Conservation (phyloP, 208 protist genomes). For the Acanthamoeba healyi region DNA sequence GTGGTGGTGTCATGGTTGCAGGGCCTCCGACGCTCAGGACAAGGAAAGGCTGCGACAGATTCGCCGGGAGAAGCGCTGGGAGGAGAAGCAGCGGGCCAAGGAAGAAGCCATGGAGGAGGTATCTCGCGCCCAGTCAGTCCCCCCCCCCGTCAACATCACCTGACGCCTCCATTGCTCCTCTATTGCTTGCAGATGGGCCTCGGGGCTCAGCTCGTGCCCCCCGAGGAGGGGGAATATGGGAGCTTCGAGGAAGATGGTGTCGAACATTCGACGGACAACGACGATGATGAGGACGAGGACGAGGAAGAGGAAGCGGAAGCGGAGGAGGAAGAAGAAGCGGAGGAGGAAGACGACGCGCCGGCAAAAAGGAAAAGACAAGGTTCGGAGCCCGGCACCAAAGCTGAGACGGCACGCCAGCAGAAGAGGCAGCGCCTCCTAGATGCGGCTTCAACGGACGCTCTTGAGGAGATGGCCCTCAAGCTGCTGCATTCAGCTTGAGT, state of each 20-base stretch:
- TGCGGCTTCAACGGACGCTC: neutral
- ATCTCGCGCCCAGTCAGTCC: neutral
- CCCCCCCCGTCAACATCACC: neutral
- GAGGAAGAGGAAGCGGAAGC: neutral
- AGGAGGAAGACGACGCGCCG: neutral
- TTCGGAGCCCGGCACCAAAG: neutral
- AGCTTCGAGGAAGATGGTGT: conserved; percentile 40
- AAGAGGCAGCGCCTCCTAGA: conserved; percentile 20
- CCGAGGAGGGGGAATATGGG: conserved; percentile 10
- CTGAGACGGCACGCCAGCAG: neutral
- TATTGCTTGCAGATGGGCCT: neutral
- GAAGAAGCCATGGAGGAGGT: conserved; percentile 51
- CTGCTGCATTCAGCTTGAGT: conserved; percentile 21
- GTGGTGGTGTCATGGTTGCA: neutral
- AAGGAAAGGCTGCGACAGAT: conserved; percentile 53
- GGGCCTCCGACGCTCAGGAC: conserved; percentile 11
- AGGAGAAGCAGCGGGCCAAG: conserved; percentile 62
- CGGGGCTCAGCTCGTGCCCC: conserved; percentile 4
- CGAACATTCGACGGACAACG: neutral
- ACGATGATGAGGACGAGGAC: conserved; percentile 60
- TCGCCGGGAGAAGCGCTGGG: conserved; percentile 59
- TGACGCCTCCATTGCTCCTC: neutral
- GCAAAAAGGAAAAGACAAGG: neutral
- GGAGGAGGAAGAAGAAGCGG: neutral
- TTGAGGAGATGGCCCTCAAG: conserved; percentile 34